Percentiles rank a stretch among this genome's conserved stretches.
Evolutionary conservation across 495 filamentous ascomycete genomes (phyloP).

Genomic region (Sphaerosporella brunnea): DNA sequence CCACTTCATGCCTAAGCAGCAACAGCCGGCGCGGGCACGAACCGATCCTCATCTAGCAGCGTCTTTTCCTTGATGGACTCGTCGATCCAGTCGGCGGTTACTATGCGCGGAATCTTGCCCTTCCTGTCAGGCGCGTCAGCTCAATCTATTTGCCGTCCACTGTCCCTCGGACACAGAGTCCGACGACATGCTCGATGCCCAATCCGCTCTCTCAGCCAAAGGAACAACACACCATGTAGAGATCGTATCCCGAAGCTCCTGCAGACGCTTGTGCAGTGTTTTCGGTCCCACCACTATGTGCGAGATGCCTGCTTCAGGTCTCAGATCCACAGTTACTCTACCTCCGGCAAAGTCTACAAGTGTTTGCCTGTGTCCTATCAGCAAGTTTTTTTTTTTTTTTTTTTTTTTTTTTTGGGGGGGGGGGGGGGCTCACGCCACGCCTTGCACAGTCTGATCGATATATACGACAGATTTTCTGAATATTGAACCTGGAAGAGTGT

Average conservation of each 20-base stretch:
- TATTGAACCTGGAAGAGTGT: slow-evolving; percentile 39
- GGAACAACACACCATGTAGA: slow-evolving; percentile 20
- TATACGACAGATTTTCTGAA: slow-evolving; percentile 46
- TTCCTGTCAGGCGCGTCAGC: slow-evolving; percentile 9
- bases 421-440: too few relatives aligned
- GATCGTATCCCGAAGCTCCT: slow-evolving; percentile 31
- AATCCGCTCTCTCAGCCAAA: too few relatives aligned
- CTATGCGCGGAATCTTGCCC: slow-evolving; percentile 47
- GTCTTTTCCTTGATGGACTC: slow-evolving; percentile 67
- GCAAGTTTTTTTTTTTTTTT: too few relatives aligned
- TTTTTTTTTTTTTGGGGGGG: not conserved
- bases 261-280: slow-evolving; percentile 27
- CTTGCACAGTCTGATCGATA: slow-evolving; percentile 30
- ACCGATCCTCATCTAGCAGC: slow-evolving; percentile 61
- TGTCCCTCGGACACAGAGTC: too few relatives aligned
- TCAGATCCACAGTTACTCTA: slow-evolving; percentile 30
- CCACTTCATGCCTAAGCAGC: too few relatives aligned
- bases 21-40: slow-evolving; percentile 13
- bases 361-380: slow-evolving; percentile 31
- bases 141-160: not conserved
- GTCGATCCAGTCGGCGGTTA: slow-evolving; percentile 54
- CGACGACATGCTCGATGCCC: too few relatives aligned
- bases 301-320: slow-evolving; percentile 38
- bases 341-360: slow-evolving; percentile 50
- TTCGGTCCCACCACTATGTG: slow-evolving; percentile 40